Percentiles rank a stretch among this genome's conserved stretches.
Conservation (phyloP, 257 asterid species). For the Agastache rugosa region DNA sequence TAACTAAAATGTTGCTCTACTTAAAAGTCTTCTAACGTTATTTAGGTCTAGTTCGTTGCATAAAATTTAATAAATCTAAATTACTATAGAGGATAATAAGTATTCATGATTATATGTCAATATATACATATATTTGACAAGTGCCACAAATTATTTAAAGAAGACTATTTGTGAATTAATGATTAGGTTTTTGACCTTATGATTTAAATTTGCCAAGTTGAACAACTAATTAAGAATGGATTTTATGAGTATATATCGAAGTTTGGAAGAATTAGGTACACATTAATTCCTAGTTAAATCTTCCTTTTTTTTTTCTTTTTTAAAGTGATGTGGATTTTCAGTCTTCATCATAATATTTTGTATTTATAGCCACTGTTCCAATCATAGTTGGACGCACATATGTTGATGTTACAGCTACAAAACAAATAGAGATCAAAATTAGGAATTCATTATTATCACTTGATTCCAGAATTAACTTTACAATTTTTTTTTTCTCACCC, state of each 20-base stretch:
- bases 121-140: no score
- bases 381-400: not conserved
- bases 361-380: not conserved
- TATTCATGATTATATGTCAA: no score
- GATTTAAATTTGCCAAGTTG: not conserved
- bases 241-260: not conserved
- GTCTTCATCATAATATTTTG: not conserved
- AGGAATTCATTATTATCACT: not conserved
- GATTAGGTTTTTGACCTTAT: not conserved
- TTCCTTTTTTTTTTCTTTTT: not conserved
- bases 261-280: slow-evolving; percentile 12
- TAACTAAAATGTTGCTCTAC: no score
- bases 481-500: no score
- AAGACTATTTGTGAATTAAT: not conserved
- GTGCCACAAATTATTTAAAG: no score
- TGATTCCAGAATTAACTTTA: no score
- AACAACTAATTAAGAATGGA: no score
- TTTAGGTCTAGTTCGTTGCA: no score
- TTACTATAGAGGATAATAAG: no score
- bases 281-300: not conserved
- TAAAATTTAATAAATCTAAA: no score
- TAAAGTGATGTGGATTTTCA: not conserved
- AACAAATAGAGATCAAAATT: no score
- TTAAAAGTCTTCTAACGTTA: no score
- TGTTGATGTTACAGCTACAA: not conserved